Base-by-base conservation (phyloP, 1,284 basidiomycete genomes). In the Kalmanozyma brasiliensis region DNA sequence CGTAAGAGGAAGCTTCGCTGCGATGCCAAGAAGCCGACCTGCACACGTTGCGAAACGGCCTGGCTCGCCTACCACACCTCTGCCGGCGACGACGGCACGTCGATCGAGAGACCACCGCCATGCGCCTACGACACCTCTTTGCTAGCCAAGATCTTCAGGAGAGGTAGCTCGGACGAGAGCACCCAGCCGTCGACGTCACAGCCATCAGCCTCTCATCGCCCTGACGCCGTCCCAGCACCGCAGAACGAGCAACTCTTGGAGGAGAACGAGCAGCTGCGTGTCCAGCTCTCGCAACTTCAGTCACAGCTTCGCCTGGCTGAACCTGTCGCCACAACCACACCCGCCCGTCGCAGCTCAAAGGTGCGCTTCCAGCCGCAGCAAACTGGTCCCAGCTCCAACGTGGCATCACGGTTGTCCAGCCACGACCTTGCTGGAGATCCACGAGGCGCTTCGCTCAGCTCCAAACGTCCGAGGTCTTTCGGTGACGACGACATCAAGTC, bases 91-190 rank as follows among this genome's bases (percentile, higher is more conserved):
- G 11, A 17, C 4, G 20, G 19, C 10, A n/a, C 47, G 2, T n/a
- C 24, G 3, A 20, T 23, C 16, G 14, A 24, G 4, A 23, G 47
- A 5, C 48, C 56, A 20, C 63, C 63, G 7, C 57, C 57, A 10
- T 66, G 63, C 49, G 63, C 60, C 32, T 66, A 66, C 41, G 63
- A 66, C 36, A 55, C 48, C 1, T 66, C 63, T 9, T 38, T 66
- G 13, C 49, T 66, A 0, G 36, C 57, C 10, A 66, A 52, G 45
- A 66, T 61, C 40, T 66, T 66, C 45, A 60, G 52, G n/a, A 37
- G 24, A 5, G 43, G 23, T 41, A 38, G 41, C n/a, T 37, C 61
- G 0, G 43, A 33, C 10, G 53, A 49, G 30, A 16, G n/a, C 30
- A 17, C n/a, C 26, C 29, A n/a, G 19, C 14, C 38, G 20, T 19